These are phyloP conservation scores for Populus ilicifolia DNA, from an alignment of 345 rosid genomes.

Conservation along the genomic window DNA sequence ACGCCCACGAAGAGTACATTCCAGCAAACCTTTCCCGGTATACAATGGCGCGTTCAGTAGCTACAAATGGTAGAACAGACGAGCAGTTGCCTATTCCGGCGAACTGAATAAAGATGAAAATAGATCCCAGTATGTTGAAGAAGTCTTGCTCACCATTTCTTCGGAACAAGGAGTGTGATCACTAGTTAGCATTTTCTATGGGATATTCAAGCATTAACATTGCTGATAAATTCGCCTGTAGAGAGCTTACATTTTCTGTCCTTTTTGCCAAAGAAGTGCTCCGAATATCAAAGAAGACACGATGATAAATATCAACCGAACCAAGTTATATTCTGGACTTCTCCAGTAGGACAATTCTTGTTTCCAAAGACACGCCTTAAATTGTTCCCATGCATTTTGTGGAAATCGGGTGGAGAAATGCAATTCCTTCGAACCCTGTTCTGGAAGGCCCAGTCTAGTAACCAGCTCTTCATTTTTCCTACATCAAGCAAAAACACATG, in stretches of 20 bases:
- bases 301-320: constrained; percentile 11
- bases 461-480: constrained; percentile 28
- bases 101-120: constrained; percentile 34
- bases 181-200: no score
- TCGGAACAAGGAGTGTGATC: neutral
- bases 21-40: constrained; percentile 62
- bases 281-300: constrained; percentile 26
- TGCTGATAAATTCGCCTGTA: neutral
- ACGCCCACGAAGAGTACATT: constrained; percentile 61
- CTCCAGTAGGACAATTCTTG: constrained; percentile 37
- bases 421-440: constrained; percentile 20
- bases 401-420: constrained; percentile 20
- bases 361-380: constrained; percentile 44
- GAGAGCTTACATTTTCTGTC: constrained; percentile 35
- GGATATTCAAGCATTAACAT: neutral
- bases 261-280: constrained; percentile 35
- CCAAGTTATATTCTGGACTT: constrained; percentile 37
- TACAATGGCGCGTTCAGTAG: constrained; percentile 37
- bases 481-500: neutral
- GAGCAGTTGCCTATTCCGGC: constrained; percentile 42
- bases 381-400: constrained; percentile 32
- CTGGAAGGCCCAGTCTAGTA: constrained; percentile 16
- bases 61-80: constrained; percentile 40
- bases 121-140: constrained; percentile 44
- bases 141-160: constrained; percentile 54